phyloP scores from a whole-genome alignment of 2,329 filamentous ascomycete species.

The Phyllosticta citribraziliensis region DNA sequence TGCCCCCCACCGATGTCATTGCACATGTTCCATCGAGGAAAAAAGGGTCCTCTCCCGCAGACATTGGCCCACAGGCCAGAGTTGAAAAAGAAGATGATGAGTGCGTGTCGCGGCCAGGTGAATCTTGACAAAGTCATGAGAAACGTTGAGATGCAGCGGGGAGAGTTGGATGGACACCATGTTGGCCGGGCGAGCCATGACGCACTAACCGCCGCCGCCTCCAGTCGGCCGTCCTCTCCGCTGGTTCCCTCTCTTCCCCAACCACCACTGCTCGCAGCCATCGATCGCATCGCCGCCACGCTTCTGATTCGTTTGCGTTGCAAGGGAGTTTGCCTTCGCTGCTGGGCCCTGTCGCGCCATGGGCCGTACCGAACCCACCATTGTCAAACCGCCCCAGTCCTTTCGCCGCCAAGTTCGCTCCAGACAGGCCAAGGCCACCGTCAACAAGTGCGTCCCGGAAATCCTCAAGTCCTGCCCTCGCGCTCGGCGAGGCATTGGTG shows the following conservation, averaged over 20 bases:
- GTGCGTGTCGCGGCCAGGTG: neutral
- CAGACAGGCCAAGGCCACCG: conserved; percentile 46
- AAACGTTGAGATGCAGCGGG: neutral
- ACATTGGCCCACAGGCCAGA: neutral
- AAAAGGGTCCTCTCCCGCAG: neutral
- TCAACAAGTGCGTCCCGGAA: conserved; percentile 51
- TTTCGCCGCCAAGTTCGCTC: conserved; percentile 33
- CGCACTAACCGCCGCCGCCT: neutral
- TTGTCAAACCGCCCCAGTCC: conserved; percentile 25
- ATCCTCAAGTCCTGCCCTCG: conserved; percentile 44
- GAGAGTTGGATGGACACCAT: neutral
- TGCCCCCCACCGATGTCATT: neutral
- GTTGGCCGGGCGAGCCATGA: neutral
- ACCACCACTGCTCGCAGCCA: neutral
- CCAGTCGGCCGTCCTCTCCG: neutral
- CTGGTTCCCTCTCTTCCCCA: neutral
- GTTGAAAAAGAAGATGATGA: neutral
- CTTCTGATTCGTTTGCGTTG: neutral
- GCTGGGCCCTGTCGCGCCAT: conserved; percentile 14
- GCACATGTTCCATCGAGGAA: neutral
- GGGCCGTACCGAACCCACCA: conserved; percentile 28
- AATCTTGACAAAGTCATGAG: neutral
- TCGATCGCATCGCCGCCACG: neutral
- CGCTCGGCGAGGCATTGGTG: conserved; percentile 45
- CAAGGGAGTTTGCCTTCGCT: neutral